A percentile compares a stretch with the other conserved stretches of the same genome.
Evolutionary conservation across 352 stramenopile genomes (phyloP).

Genomic region (Globisporangium spinosum): DNA sequence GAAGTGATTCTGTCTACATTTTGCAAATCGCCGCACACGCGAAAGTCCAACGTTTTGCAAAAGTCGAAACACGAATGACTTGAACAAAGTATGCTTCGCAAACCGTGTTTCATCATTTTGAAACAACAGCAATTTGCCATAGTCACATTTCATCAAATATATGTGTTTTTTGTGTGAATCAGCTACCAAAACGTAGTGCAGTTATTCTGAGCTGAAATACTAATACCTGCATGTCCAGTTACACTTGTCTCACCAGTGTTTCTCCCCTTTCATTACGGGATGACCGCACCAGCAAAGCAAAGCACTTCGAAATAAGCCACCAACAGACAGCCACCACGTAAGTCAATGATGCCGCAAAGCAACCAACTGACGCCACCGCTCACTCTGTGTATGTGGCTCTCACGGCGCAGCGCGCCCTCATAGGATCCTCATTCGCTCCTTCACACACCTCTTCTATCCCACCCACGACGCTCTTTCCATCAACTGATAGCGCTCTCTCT

Average conservation of each 20-base stretch:
- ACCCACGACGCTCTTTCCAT: not conserved
- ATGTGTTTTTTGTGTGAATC: not conserved
- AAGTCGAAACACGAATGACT: too few relatives aligned
- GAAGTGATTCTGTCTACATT: too few relatives aligned
- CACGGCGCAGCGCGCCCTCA: not conserved
- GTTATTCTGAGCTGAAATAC: not conserved
- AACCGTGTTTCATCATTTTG: too few relatives aligned
- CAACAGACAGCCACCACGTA: not conserved
- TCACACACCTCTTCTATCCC: not conserved
- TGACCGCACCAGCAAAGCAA: not conserved
- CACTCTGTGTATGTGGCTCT: not conserved
- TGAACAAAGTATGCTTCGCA: too few relatives aligned
- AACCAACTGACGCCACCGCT: not conserved
- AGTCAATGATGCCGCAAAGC: not conserved
- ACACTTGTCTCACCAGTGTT: not conserved
- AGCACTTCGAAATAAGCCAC: conserved; percentile 1
- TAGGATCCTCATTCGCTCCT: not conserved
- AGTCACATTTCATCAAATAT: too few relatives aligned
- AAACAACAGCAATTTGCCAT: too few relatives aligned
- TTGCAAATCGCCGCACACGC: too few relatives aligned
- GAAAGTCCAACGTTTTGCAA: too few relatives aligned
- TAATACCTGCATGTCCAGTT: not conserved
- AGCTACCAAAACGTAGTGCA: not conserved
- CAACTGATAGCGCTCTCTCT: not conserved
- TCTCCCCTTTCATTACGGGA: not conserved